These are phyloP conservation scores for Stellera chamaejasme DNA, from an alignment of 345 rosid species.

Conservation along the genomic window DNA sequence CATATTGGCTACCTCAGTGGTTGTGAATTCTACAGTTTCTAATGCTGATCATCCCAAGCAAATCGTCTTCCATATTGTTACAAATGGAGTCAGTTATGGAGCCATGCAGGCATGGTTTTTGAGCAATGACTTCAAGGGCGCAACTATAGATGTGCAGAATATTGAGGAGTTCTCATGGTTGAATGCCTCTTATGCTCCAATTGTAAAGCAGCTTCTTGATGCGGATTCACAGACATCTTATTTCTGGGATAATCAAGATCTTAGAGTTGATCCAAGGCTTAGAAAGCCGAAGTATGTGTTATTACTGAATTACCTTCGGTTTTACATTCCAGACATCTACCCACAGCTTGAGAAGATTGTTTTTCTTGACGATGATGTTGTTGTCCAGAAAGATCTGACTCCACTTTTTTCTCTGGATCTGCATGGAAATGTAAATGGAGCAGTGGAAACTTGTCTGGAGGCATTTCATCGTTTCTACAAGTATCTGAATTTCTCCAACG, in stretches of 20 bases:
- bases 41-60: conserved; percentile 90
- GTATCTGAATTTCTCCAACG: conserved; percentile 92
- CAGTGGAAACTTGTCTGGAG: conserved; percentile 97
- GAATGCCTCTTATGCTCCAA: conserved; percentile 74
- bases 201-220: conserved; percentile 45
- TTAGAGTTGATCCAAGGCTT: conserved; percentile 47
- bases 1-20: conserved; percentile 71
- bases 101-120: conserved; percentile 85
- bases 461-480: conserved; percentile 91
- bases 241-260: conserved; percentile 44
- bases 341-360: conserved; percentile 90
- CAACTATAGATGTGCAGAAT: conserved; percentile 71
- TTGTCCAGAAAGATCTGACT: conserved; percentile 90
- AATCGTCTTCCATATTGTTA: conserved; percentile 72
- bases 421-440: conserved; percentile 95
- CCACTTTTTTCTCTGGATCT: conserved; percentile 88
- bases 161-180: conserved; percentile 74
- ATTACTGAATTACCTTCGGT: conserved; percentile 79
- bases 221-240: conserved; percentile 40
- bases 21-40: conserved; percentile 75
- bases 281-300: conserved; percentile 63
- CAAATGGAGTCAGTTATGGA: conserved; percentile 52
- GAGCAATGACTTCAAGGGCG: conserved; percentile 68
- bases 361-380: conserved; percentile 91
- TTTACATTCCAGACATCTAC: conserved; percentile 90